These are phyloP conservation scores for Macrolepiota fuliginosa DNA, from an alignment of 768 basidiomycete genomes.

Conservation along the genomic window DNA sequence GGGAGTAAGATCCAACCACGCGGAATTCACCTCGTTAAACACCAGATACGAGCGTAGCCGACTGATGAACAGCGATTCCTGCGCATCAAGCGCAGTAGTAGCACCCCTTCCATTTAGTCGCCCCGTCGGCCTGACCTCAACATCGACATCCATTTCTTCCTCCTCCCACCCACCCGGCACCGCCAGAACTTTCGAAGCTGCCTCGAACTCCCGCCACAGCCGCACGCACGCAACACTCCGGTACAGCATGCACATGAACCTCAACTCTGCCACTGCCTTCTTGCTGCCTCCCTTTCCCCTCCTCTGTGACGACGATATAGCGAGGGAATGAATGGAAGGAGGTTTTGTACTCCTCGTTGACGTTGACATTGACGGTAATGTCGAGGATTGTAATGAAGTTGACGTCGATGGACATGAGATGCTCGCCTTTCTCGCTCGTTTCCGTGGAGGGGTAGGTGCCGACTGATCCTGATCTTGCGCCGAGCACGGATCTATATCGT, in stretches of 20 bases:
- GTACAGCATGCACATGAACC: slow-evolving; percentile 9
- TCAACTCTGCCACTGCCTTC: slow-evolving; percentile 1
- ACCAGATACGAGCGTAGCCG: slow-evolving; percentile 11
- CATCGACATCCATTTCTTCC: slow-evolving; percentile 4
- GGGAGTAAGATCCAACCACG: slow-evolving; percentile 1
- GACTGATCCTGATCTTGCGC: slow-evolving; percentile 7
- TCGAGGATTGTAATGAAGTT: background rate
- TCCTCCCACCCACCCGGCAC: background rate
- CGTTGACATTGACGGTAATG: background rate
- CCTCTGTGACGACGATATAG: background rate
- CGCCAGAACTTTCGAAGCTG: background rate
- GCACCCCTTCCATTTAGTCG: no score
- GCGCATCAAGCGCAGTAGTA: slow-evolving; percentile 4
- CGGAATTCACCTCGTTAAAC: slow-evolving; percentile 5
- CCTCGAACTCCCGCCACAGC: background rate
- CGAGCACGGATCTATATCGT: background rate
- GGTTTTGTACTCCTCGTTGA: background rate
- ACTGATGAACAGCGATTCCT: slow-evolving; percentile 3
- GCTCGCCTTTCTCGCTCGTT: slow-evolving; percentile 9
- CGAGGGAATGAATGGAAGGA: background rate
- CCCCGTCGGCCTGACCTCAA: background rate
- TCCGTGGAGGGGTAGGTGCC: slow-evolving; percentile 5
- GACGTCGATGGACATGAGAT: background rate
- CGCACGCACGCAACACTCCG: slow-evolving; percentile 4
- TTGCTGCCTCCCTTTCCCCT: background rate